These are phyloP conservation scores for Collybia sp. DNA, from an alignment of 768 basidiomycete species.

Conservation along the genomic window DNA sequence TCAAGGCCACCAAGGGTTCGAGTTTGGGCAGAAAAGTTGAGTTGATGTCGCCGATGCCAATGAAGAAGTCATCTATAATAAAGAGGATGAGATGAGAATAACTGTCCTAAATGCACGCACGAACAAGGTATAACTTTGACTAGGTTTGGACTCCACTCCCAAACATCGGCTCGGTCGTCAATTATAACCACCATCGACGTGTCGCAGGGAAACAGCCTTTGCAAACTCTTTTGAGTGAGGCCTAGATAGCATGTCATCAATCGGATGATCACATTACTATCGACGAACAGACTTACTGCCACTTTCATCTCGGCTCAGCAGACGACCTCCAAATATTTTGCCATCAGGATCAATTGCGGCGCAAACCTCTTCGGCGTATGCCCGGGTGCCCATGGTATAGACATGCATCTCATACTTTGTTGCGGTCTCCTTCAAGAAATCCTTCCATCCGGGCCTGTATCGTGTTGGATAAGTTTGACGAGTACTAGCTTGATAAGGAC, in stretches of 20 bases:
- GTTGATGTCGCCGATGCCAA: constrained; percentile 98
- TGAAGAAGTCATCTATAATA: constrained; percentile 87
- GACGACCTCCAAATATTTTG: constrained; percentile 78
- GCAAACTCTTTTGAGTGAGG: constrained; percentile 86
- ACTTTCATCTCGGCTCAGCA: constrained; percentile 93
- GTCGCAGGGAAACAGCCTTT: constrained; percentile 93
- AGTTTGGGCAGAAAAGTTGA: constrained; percentile 87
- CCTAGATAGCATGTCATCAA: constrained; percentile 37
- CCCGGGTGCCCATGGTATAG: constrained; percentile 98
- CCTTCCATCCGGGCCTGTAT: constrained; percentile 73
- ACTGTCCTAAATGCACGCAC: constrained; percentile 10
- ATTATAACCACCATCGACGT: constrained; percentile 99
- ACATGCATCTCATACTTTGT: constrained; percentile 97
- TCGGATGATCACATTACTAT: neutral
- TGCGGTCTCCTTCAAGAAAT: constrained; percentile 70
- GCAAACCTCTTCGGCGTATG: constrained; percentile 95
- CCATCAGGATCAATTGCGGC: constrained; percentile 89
- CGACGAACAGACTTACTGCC: constrained; percentile 63
- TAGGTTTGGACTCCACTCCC: constrained; percentile 96
- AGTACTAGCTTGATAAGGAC: constrained; percentile 3
- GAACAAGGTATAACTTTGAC: constrained; percentile 95
- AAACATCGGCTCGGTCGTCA: constrained; percentile 97
- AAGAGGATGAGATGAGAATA: constrained; percentile 12
- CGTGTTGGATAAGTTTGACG: constrained; percentile 9
- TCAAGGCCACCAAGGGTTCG: constrained; percentile 43